A percentile compares a stretch with the other conserved stretches of the same genome.
Evolutionary conservation across 2,329 filamentous ascomycete species (phyloP).

Genomic region (Nemania serpens): DNA sequence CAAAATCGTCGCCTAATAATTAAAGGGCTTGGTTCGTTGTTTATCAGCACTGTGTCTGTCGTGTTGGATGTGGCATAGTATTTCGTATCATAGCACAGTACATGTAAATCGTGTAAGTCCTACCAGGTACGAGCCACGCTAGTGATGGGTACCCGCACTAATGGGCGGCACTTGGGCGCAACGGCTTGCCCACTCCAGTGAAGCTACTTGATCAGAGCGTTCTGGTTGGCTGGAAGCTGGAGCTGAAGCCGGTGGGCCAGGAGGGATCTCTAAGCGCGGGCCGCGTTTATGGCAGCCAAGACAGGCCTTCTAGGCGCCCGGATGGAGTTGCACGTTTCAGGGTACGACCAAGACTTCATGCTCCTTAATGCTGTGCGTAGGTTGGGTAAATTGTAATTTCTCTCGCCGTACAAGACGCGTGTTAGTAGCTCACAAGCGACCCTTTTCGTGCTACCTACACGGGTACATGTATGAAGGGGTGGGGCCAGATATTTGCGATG

Average conservation of each 20-base stretch:
- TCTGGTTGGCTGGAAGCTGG: slow-evolving; percentile 37
- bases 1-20: too few species aligned
- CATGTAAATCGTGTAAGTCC: too few species aligned
- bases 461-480: slow-evolving; percentile 32
- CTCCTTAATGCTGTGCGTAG: neutral
- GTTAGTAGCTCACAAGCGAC: neutral
- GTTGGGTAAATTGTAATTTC: neutral
- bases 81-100: too few species aligned
- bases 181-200: slow-evolving; percentile 24
- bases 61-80: neutral
- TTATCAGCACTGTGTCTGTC: neutral
- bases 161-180: slow-evolving; percentile 8
- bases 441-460: neutral
- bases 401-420: neutral
- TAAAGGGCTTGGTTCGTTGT: too few species aligned
- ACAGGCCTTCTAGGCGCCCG: slow-evolving; percentile 23
- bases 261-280: slow-evolving; percentile 39
- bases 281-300: slow-evolving; percentile 31
- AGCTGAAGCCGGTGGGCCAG: slow-evolving; percentile 33
- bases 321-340: slow-evolving; percentile 22
- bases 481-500: neutral
- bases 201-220: slow-evolving; percentile 27
- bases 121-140: neutral
- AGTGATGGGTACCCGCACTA: slow-evolving; percentile 1
- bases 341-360: neutral